A percentile compares a stretch with the other conserved stretches of the same genome.
phyloP scores from a whole-genome alignment of 129 eudicot species.

The Helianthus tuberosus region DNA sequence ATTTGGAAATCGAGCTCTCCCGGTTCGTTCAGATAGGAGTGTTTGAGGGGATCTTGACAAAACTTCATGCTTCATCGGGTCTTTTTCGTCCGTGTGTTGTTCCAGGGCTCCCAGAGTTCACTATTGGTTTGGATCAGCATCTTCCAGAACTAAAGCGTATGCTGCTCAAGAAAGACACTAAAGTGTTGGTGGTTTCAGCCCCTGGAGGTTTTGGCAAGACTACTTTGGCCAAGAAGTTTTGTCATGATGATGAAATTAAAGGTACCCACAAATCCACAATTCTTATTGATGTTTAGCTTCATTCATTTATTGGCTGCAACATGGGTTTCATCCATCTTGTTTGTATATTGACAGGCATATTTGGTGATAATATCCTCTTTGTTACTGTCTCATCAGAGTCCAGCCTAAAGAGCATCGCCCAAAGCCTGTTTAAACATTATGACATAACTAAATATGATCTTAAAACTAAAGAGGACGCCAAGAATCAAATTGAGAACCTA shows the following conservation, averaged over 20 bases:
- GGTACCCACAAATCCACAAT: background rate
- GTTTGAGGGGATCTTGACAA: background rate
- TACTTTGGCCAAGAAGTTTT: conserved; percentile 49
- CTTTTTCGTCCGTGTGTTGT: conserved; percentile 31
- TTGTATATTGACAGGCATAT: conserved; percentile 24
- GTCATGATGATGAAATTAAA: conserved; percentile 38
- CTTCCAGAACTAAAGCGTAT: conserved; percentile 28
- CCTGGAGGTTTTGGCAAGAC: conserved; percentile 61
- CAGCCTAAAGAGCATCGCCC: conserved; percentile 33
- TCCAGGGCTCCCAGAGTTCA: conserved; percentile 31
- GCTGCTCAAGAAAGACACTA: conserved; percentile 20
- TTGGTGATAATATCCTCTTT: conserved; percentile 38
- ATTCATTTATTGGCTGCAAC: background rate
- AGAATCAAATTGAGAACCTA: conserved; percentile 37
- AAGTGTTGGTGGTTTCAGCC: conserved; percentile 33
- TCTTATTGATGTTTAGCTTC: background rate
- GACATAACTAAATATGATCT: too few relatives aligned
- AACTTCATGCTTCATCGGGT: background rate
- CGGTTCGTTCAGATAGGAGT: conserved; percentile 15
- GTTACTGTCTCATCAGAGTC: conserved; percentile 33
- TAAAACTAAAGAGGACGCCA: conserved; percentile 52
- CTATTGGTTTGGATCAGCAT: conserved; percentile 42
- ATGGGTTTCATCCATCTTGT: too few relatives aligned
- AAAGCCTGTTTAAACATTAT: too few relatives aligned
- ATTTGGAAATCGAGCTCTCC: conserved; percentile 11